Evolutionary conservation across 1,139 yeast species (phyloP).

Genomic region (Pneumocystis sp.): DNA sequence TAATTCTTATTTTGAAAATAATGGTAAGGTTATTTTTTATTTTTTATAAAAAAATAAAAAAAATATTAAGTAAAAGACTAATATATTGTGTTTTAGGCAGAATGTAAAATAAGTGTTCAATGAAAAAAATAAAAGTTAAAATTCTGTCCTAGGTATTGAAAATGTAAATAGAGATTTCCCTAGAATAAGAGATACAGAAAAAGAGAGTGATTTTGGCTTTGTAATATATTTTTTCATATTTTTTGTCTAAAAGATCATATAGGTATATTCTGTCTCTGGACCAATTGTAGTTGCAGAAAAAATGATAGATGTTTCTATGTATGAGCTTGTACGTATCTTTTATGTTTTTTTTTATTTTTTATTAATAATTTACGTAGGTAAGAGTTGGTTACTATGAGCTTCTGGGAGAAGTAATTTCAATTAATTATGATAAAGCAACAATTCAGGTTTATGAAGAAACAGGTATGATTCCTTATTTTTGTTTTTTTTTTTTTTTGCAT

Average conservation of each 20-base stretch:
- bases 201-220: slow-evolving; percentile 52
- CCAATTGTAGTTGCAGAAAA: slow-evolving; percentile 84
- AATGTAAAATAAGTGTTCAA: not conserved
- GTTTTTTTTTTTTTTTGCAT: not conserved
- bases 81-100: not conserved
- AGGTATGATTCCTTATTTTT: slow-evolving; percentile 21
- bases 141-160: slow-evolving; percentile 85
- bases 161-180: slow-evolving; percentile 90
- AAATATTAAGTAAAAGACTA: not conserved
- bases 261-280: slow-evolving; percentile 11
- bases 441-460: slow-evolving; percentile 98
- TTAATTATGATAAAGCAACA: slow-evolving; percentile 90
- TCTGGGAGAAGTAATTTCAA: slow-evolving; percentile 97
- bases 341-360: not conserved
- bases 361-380: not conserved
- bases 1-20: not conserved
- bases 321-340: slow-evolving; percentile 44
- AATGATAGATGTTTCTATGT: slow-evolving; percentile 99
- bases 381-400: slow-evolving; percentile 84
- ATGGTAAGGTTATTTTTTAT: not conserved
- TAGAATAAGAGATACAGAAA: slow-evolving; percentile 47
- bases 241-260: not conserved
- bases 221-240: slow-evolving; percentile 20
- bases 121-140: not conserved
- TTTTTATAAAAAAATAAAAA: not conserved